These are phyloP conservation scores for Setaria viridis DNA, from an alignment of 202 grass and related monocot genomes.

Conservation along the genomic window DNA sequence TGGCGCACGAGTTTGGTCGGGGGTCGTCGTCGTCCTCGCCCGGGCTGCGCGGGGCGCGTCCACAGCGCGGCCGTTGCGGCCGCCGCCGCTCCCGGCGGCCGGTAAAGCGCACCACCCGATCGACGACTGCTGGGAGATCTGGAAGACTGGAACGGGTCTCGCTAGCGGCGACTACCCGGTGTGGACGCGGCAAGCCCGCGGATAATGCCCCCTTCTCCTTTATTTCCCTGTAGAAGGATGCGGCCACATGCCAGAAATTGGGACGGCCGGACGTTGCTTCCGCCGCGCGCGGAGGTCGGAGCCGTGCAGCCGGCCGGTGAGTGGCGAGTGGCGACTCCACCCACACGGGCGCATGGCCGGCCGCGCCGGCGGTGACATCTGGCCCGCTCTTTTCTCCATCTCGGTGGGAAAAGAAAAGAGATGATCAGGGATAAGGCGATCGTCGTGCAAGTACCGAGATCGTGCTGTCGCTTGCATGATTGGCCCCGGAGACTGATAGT, in stretches of 20 bases:
- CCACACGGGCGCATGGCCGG: neutral
- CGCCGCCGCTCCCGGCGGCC: neutral
- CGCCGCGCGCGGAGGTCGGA: neutral
- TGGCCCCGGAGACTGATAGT: neutral
- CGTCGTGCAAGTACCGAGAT: neutral
- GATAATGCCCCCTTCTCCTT: neutral
- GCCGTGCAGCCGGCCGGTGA: neutral
- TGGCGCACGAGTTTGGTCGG: slow-evolving; percentile 14
- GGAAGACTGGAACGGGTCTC: neutral
- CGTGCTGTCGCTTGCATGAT: slow-evolving; percentile 2
- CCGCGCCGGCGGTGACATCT: neutral
- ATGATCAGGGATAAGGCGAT: neutral
- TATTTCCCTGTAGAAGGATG: neutral
- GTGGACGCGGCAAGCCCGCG: slow-evolving; percentile 29
- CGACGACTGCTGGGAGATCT: neutral
- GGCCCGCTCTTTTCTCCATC: neutral
- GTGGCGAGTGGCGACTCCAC: neutral
- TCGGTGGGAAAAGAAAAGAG: neutral
- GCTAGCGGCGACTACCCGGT: neutral
- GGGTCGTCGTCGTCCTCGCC: neutral
- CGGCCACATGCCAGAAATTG: neutral
- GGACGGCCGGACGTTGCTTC: neutral
- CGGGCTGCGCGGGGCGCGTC: neutral
- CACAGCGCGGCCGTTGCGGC: neutral
- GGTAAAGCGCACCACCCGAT: neutral